phyloP scores from a whole-genome alignment of 2,329 filamentous ascomycete species.

The Coniochaeta sp. region DNA sequence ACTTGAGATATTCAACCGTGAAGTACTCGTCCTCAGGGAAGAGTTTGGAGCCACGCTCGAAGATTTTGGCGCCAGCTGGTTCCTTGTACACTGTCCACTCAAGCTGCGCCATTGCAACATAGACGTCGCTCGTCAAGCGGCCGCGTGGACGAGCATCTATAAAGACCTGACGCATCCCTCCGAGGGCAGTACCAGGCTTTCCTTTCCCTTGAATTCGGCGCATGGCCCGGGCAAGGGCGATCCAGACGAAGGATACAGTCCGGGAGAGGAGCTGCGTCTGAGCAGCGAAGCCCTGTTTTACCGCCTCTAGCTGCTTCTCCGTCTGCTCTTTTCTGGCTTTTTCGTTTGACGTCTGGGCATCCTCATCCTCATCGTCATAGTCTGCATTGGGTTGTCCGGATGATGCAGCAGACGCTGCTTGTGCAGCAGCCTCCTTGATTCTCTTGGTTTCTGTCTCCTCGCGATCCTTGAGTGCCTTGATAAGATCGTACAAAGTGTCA shows the following conservation, averaged over 20 bases:
- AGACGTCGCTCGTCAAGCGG: constrained; percentile 87
- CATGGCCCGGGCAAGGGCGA: constrained; percentile 88
- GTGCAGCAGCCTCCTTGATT: constrained; percentile 42
- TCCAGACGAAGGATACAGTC: constrained; percentile 90
- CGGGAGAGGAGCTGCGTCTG: constrained; percentile 72
- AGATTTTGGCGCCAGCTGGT: constrained; percentile 85
- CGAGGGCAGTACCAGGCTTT: constrained; percentile 44
- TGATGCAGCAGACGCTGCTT: constrained; percentile 21
- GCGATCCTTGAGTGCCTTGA: constrained; percentile 61
- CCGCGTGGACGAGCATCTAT: constrained; percentile 81
- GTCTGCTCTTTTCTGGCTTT: constrained; percentile 41
- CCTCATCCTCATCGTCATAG: constrained; percentile 38
- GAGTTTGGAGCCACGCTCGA: constrained; percentile 85
- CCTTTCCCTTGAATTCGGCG: constrained; percentile 87
- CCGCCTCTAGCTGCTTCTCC: constrained; percentile 55
- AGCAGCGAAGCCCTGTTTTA: constrained; percentile 59
- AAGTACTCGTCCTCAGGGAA: constrained; percentile 93
- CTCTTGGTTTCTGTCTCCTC: constrained; percentile 51
- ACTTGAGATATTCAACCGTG: constrained; percentile 92
- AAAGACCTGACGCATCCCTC: constrained; percentile 80
- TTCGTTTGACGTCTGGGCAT: constrained; percentile 38
- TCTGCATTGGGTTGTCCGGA: constrained; percentile 8
- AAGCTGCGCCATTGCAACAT: constrained; percentile 85
- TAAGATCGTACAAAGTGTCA: constrained; percentile 79
- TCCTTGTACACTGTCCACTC: constrained; percentile 97